Base-by-base conservation (phyloP, 2,329 filamentous ascomycete genomes). In the Thelonectria discophora region DNA sequence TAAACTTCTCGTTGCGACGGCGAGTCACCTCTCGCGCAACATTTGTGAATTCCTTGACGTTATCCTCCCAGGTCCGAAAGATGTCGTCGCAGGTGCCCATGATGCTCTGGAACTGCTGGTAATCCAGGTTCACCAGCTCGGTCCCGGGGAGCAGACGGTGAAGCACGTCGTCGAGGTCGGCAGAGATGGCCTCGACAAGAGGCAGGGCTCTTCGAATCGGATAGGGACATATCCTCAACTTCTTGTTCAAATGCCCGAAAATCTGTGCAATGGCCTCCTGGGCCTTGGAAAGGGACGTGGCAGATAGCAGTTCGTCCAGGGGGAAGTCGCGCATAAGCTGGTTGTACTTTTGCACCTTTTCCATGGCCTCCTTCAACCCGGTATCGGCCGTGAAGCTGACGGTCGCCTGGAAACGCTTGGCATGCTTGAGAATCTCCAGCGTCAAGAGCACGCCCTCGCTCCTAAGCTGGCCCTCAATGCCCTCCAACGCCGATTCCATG, bases 251-350 rank as follows among this genome's bases (percentile, higher is more conserved):
- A 76, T 99, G 96, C 48, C 81, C 86, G 76, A 99, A 99, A 65
- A 99, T 97, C 71, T 94, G 87, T 46, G 90, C 86, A 65, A 99
- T 86, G 7, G 95, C 91, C 71, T 98, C 94, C 72, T 95, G 89
- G 3, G 97, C 88, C 78, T 97, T 97, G 71, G 89, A 83, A 46
- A 99, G 79, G 1, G 94, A 94, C 0, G 94, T 96, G 1, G 95
- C 94, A 15, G 95, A 97, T 17, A 97, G 85, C 27, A 99, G 81
- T 76, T 99, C 95, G 74, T 98, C 94, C 34, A 99, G 83, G 0
- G 95, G 95, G 66, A 99, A 98, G 76, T 99, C 96, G 65, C 95
- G 90, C 92, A 99, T 98, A 21, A 99, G 86, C 79, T 97, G 92
- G 75, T 99, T 99, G 83, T 98, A 99, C 78, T 97, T 97, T 77